phyloP scores from a whole-genome alignment of 1,139 yeast genomes.

The Geotrichum cucujoidarum region DNA sequence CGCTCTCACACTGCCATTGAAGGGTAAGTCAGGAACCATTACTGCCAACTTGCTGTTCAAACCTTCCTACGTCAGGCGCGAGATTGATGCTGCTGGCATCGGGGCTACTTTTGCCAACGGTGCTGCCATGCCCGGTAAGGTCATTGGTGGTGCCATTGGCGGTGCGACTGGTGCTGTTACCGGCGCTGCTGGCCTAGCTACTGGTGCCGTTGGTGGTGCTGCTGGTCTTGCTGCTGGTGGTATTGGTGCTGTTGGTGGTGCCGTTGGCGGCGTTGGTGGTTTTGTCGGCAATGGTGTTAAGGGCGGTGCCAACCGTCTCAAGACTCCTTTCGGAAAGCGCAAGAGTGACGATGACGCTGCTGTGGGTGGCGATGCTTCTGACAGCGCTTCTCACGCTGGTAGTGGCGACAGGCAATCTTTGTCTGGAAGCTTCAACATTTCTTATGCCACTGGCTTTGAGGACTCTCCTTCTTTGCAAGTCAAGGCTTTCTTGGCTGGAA shows the following conservation, averaged over 20 bases:
- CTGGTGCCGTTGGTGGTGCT: neutral
- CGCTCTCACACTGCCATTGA: slow-evolving; percentile 52
- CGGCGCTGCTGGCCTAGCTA: neutral
- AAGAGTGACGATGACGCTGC: neutral
- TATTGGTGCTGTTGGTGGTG: slow-evolving; percentile 26
- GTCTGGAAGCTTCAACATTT: slow-evolving; percentile 31
- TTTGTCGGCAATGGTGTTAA: slow-evolving; percentile 4
- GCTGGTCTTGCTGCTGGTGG: neutral
- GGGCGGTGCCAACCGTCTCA: slow-evolving; percentile 7
- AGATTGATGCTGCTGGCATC: slow-evolving; percentile 30
- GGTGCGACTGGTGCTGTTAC: neutral
- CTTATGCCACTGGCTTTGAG: slow-evolving; percentile 31
- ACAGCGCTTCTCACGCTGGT: slow-evolving; percentile 20
- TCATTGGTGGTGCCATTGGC: slow-evolving; percentile 24
- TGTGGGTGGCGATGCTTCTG: neutral
- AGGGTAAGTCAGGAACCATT: slow-evolving; percentile 53
- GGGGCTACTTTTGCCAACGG: slow-evolving; percentile 27
- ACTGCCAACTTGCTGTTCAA: slow-evolving; percentile 57
- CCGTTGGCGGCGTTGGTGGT: slow-evolving; percentile 20
- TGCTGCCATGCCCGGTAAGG: slow-evolving; percentile 22
- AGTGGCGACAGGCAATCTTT: too few relatives aligned
- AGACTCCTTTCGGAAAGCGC: neutral
- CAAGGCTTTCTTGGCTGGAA: slow-evolving; percentile 32
- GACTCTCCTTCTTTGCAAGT: slow-evolving; percentile 29
- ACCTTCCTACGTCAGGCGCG: slow-evolving; percentile 60